These are phyloP conservation scores for Kitagawia praeruptora DNA, from an alignment of 129 eudicot species.

Conservation along the genomic window DNA sequence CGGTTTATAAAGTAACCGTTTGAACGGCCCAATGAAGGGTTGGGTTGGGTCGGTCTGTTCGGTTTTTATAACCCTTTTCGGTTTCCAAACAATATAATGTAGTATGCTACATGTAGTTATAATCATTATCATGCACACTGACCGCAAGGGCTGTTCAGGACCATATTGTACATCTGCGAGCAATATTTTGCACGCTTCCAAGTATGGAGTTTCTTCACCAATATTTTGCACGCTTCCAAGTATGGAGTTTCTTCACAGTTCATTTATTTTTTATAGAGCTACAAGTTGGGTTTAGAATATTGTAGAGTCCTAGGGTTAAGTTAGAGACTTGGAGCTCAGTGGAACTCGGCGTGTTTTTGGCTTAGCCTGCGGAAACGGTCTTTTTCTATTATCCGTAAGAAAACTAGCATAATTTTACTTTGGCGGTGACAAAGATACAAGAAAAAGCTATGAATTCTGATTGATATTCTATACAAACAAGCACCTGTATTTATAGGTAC, in stretches of 20 bases:
- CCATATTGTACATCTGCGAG: not conserved
- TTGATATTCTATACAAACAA: no score
- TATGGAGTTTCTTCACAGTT: not conserved
- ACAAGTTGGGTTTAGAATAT: not conserved
- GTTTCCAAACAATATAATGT: not conserved
- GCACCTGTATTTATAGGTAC: no score
- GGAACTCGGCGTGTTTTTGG: not conserved
- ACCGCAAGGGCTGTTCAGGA: not conserved
- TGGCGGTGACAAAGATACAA: no score
- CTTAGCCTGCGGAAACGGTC: not conserved
- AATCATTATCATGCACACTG: not conserved
- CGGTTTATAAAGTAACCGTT: no score
- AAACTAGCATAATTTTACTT: constrained; percentile 5
- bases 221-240: not conserved
- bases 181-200: not conserved
- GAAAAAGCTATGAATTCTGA: no score
- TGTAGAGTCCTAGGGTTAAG: not conserved
- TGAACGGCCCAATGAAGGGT: no score
- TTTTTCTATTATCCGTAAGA: not conserved
- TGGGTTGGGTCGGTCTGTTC: no score
- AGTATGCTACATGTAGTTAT: not conserved
- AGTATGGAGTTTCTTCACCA: not conserved
- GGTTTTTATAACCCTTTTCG: no score
- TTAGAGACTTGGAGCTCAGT: not conserved
- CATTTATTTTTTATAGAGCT: not conserved